A percentile compares a stretch with the other conserved stretches of the same genome.
These are phyloP conservation scores for Fomitopsis palustris DNA, from an alignment of 1,284 basidiomycete species.

Conservation along the genomic window DNA sequence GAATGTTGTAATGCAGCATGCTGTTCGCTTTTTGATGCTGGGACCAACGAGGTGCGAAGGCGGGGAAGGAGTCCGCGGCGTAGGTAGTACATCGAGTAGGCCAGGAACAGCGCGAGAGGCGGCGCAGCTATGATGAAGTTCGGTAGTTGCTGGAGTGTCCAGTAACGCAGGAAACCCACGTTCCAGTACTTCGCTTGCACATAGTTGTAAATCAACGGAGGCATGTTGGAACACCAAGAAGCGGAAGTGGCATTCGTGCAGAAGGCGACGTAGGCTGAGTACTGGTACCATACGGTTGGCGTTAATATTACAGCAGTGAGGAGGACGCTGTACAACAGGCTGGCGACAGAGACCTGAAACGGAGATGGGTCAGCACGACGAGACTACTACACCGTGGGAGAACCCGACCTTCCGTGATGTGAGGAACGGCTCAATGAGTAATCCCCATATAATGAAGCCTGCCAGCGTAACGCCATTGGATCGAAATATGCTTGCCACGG, in stretches of 20 bases:
- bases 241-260: slow-evolving; percentile 1
- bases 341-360: slow-evolving; percentile 31
- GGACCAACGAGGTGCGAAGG: not conserved
- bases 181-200: slow-evolving; percentile 90
- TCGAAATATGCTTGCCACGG: slow-evolving; percentile 66
- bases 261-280: not conserved
- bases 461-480: slow-evolving; percentile 80
- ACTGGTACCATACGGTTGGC: not conserved
- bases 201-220: slow-evolving; percentile 80
- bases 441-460: slow-evolving; percentile 74
- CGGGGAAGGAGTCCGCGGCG: slow-evolving; percentile 15
- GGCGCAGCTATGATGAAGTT: slow-evolving; percentile 86
- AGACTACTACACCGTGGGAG: not conserved
- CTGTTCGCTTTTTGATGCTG: not conserved
- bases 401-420: slow-evolving; percentile 32
- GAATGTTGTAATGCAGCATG: not conserved
- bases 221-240: slow-evolving; percentile 60
- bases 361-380: slow-evolving; percentile 8
- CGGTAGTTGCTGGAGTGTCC: slow-evolving; percentile 79
- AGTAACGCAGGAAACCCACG: slow-evolving; percentile 83
- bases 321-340: slow-evolving; percentile 31
- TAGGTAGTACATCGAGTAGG: slow-evolving; percentile 39
- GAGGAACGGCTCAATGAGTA: slow-evolving; percentile 52
- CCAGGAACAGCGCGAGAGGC: slow-evolving; percentile 52
- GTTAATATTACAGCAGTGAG: slow-evolving; percentile 38